Base-by-base conservation (phyloP, 2,329 filamentous ascomycete genomes). In the Botrytis paeoniae region DNA sequence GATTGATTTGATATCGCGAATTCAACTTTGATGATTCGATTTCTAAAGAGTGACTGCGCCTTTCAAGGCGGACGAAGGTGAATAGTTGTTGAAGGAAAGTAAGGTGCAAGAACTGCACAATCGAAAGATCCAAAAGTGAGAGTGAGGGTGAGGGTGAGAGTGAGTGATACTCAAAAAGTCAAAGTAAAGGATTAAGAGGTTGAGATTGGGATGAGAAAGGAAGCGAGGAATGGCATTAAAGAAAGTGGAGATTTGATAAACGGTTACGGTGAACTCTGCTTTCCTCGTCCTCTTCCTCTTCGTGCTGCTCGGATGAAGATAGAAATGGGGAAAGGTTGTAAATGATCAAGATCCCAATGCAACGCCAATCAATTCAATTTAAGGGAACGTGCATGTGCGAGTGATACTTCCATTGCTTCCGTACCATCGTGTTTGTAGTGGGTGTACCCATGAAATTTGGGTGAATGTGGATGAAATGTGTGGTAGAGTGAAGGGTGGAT, bases 51-150 rank as follows among this genome's bases (percentile, higher is more conserved):
- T 57, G 69, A 54, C 43, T 71, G 10, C 10, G n/a, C 69, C 32
- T 25, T 41, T 18, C 22, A 61, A 45, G 39, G 37, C 35, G n/a
- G 20, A 65, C 25, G 48, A 54, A 4, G 37, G 35, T n/a, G 45
- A 57, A 29, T 45, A 29, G 35, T 41, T 57, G 25, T 18, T 65
- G 60, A 71, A 71, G 37, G 69, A 71, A 39, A 66, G 69, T 22
- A 71, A 71, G 6, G 69, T n/a, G 69, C 60, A 65, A 35, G 18
- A 41, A 66, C 20, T 65, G 59, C 69, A 71, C 45, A 32, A 41
- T 16, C 16, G 25, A 71, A 43, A 70, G 51, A 37, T 51, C 43
- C 29, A 37, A 39, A 25, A 29, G 60, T 20, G 37, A 41, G 12
- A 32, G 8, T 22, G 39, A 64, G 22, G 29, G 68, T 48, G 37